phyloP scores from a whole-genome alignment of 2,329 filamentous ascomycete genomes.

The Aspergillus sp. region DNA sequence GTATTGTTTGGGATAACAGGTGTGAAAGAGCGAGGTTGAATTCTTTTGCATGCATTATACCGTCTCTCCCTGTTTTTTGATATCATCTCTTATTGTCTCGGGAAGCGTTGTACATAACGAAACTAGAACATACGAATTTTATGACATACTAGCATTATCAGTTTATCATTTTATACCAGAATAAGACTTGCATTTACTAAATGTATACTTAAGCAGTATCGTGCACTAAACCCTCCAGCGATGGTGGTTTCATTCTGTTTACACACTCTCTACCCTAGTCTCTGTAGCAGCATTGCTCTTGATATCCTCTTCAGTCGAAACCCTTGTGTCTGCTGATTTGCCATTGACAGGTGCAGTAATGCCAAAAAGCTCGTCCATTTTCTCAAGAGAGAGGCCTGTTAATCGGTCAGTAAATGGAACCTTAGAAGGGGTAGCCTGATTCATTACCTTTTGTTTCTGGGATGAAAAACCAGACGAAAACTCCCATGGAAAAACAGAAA shows the following conservation, averaged over 20 bases:
- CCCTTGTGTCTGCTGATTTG: slow-evolving; percentile 13
- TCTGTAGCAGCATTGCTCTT: slow-evolving; percentile 11
- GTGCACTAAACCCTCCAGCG: too few species aligned
- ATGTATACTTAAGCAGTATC: too few species aligned
- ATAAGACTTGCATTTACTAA: too few species aligned
- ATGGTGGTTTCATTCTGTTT: not conserved
- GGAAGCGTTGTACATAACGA: not conserved
- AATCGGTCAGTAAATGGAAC: too few species aligned
- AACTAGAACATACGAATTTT: not conserved
- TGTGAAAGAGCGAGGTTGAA: too few species aligned
- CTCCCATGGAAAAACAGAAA: slow-evolving; percentile 61
- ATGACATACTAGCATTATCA: not conserved
- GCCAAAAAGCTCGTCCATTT: slow-evolving; percentile 64
- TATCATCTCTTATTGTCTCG: not conserved
- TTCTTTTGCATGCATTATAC: too few species aligned
- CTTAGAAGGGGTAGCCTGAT: too few species aligned
- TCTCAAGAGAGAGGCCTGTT: slow-evolving; percentile 51
- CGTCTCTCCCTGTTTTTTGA: too few species aligned
- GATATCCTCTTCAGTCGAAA: not conserved
- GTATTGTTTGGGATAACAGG: too few species aligned
- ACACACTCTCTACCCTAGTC: slow-evolving; percentile 4
- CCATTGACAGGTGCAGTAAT: slow-evolving; percentile 44
- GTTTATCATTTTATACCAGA: too few species aligned
- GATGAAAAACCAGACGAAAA: slow-evolving; percentile 65
- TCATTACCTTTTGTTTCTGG: slow-evolving; percentile 64